phyloP scores from a whole-genome alignment of 306 rosid genomes.

The Acmispon strigosus region DNA sequence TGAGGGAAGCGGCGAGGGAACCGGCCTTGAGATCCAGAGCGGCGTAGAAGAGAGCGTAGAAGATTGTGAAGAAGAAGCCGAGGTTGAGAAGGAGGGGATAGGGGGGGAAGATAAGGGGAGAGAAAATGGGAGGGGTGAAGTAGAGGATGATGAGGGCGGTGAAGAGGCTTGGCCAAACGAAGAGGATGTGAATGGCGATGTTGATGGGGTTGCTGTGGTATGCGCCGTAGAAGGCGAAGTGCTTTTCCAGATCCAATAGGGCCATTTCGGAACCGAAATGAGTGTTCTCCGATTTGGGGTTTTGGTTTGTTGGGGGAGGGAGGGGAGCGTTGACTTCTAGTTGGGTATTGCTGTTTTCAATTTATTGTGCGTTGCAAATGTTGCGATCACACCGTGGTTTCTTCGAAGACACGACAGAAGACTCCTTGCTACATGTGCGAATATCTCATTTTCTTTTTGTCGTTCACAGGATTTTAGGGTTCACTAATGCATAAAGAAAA shows the following conservation, averaged over 20 bases:
- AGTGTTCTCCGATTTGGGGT: too few species aligned
- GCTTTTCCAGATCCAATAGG: constrained; percentile 67
- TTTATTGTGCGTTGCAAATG: too few species aligned
- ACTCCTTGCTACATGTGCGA: too few species aligned
- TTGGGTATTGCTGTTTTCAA: too few species aligned
- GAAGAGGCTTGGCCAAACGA: constrained; percentile 84
- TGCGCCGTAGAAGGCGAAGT: constrained; percentile 85
- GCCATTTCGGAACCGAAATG: constrained; percentile 22
- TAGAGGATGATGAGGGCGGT: constrained; percentile 43
- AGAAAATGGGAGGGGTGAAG: constrained; percentile 55
- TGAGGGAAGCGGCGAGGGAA: constrained; percentile 56
- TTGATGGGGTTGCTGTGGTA: constrained; percentile 76
- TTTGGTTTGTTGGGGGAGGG: too few species aligned
- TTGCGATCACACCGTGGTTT: too few species aligned
- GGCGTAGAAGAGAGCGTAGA: constrained; percentile 50
- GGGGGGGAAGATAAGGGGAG: neutral
- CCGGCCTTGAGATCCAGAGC: constrained; percentile 66
- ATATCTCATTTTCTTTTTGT: too few species aligned
- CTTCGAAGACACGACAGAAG: too few species aligned
- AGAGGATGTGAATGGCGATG: constrained; percentile 47
- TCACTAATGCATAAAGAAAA: too few species aligned
- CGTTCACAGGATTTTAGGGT: too few species aligned
- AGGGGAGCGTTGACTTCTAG: too few species aligned
- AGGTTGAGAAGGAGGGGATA: constrained; percentile 41
- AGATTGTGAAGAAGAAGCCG: constrained; percentile 49